Conservation (phyloP, 495 filamentous ascomycete genomes). For the Hyaloscypha variabilis region DNA sequence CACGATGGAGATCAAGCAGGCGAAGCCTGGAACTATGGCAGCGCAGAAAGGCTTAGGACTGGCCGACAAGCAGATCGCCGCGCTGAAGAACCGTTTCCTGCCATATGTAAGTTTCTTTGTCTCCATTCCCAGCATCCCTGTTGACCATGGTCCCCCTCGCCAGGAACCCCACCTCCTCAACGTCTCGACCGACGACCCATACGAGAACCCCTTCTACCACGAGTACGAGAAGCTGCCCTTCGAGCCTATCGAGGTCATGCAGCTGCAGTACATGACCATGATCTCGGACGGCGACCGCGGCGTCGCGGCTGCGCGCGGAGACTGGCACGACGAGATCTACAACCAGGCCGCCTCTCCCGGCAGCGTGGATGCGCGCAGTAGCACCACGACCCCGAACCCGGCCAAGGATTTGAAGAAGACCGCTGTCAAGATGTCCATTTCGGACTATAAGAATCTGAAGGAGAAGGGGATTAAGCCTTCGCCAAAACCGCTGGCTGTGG, state of each 20-base stretch:
- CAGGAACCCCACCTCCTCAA: constrained; percentile 32
- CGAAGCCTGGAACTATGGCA: constrained; percentile 7
- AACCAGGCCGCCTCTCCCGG: constrained; percentile 12
- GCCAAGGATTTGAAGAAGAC: constrained; percentile 26
- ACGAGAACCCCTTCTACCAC: constrained; percentile 13
- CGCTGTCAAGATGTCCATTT: constrained; percentile 25
- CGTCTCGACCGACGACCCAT: constrained; percentile 24
- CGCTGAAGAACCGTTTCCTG: constrained; percentile 21
- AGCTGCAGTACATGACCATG: constrained; percentile 35
- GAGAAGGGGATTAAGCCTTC: constrained; percentile 28
- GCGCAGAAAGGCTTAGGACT: constrained; percentile 5
- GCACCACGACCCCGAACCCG: constrained; percentile 29
- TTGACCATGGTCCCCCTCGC: constrained; percentile 10
- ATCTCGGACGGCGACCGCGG: constrained; percentile 27
- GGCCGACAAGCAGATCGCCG: constrained; percentile 23
- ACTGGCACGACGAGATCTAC: constrained; percentile 32
- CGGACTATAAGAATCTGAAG: constrained; percentile 32
- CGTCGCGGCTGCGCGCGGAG: constrained; percentile 18
- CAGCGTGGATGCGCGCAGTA: constrained; percentile 23
- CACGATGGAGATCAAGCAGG: constrained; percentile 28
- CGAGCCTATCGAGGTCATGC: constrained; percentile 26
- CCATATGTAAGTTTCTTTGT: constrained; percentile 25
- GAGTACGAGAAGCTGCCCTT: constrained; percentile 29
- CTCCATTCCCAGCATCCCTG: not conserved
- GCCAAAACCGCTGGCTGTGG: constrained; percentile 17